Conservation (phyloP, 306 rosid genomes). For the Luffa acutangula region DNA sequence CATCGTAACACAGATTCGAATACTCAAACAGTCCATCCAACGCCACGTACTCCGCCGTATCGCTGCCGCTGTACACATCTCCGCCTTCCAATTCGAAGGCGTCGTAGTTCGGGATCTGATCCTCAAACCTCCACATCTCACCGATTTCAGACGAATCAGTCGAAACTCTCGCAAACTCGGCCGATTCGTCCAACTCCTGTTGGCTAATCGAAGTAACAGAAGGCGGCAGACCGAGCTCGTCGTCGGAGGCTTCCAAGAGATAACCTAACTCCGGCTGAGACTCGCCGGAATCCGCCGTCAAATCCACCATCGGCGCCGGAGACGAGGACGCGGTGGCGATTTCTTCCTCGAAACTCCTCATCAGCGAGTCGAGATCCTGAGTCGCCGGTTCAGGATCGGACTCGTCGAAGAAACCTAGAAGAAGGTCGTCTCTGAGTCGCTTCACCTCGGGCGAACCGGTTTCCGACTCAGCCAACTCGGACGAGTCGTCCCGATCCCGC, state of each 20-base stretch:
- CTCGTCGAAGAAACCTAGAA: constrained; percentile 56
- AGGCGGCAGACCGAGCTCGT: constrained; percentile 82
- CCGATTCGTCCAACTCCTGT: constrained; percentile 19
- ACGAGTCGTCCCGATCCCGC: constrained; percentile 11
- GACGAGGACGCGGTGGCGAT: constrained; percentile 34
- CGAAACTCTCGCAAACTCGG: constrained; percentile 33
- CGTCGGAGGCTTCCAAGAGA: constrained; percentile 78
- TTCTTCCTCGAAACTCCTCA: constrained; percentile 71
- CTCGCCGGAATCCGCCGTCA: constrained; percentile 45
- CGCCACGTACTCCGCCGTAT: constrained; percentile 26
- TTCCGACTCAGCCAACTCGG: constrained; percentile 2
- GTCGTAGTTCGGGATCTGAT: constrained; percentile 44
- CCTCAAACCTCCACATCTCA: constrained; percentile 61
- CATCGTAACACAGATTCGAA: constrained; percentile 54
- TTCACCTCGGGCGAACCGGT: constrained; percentile 49
- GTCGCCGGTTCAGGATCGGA: constrained; percentile 31
- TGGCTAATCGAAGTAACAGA: background rate
- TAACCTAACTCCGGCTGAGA: constrained; percentile 66
- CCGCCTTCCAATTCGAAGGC: constrained; percentile 45
- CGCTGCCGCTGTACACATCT: background rate
- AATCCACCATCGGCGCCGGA: constrained; percentile 27
- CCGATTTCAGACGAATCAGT: constrained; percentile 53
- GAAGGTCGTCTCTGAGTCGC: constrained; percentile 50
- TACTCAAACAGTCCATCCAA: constrained; percentile 58
- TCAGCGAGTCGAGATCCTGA: constrained; percentile 66